A percentile compares a stretch with the other conserved stretches of the same genome.
Conservation (phyloP, 2,329 filamentous ascomycete species). For the Cryphonectria naterciae region DNA sequence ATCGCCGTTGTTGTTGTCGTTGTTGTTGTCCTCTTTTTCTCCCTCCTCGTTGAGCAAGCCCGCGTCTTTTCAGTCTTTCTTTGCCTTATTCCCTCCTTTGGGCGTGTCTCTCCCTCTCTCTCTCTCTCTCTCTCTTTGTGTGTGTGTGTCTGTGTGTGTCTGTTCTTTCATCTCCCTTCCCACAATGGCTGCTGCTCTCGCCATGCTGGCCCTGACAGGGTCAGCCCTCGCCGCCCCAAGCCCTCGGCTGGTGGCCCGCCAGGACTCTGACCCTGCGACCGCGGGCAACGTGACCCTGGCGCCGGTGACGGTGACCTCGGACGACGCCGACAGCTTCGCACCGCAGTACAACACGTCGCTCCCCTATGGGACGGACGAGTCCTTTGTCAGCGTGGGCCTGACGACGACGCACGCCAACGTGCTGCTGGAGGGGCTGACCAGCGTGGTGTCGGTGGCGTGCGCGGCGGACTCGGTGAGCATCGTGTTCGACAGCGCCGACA, state of each 20-base stretch:
- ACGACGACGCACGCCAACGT: constrained; percentile 17
- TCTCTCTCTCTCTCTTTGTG: not conserved
- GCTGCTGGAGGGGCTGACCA: constrained; percentile 21
- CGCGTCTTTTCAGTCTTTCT: not conserved
- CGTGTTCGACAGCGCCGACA: constrained; percentile 18
- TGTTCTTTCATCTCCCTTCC: not conserved
- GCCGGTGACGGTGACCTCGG: constrained; percentile 11
- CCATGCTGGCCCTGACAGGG: constrained; percentile 10
- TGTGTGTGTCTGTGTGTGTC: not conserved
- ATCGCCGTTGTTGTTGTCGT: not conserved
- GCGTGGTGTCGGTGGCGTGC: constrained; percentile 21
- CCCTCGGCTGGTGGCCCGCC: constrained; percentile 6
- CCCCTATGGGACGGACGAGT: constrained; percentile 17
- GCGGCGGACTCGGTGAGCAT: constrained; percentile 22
- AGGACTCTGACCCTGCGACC: constrained; percentile 13
- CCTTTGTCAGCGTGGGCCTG: constrained; percentile 21
- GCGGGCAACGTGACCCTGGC: constrained; percentile 23
- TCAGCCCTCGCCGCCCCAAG: constrained; percentile 14
- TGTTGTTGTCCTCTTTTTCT: not conserved
- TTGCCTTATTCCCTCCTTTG: not conserved
- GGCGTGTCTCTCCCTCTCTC: not conserved
- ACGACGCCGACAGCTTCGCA: constrained; percentile 4
- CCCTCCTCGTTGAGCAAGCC: not conserved
- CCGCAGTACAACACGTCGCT: constrained; percentile 21
- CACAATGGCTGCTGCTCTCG: constrained; percentile 8